Conservation (phyloP, 2,329 filamentous ascomycete genomes). For the Podosphaera xanthii region DNA sequence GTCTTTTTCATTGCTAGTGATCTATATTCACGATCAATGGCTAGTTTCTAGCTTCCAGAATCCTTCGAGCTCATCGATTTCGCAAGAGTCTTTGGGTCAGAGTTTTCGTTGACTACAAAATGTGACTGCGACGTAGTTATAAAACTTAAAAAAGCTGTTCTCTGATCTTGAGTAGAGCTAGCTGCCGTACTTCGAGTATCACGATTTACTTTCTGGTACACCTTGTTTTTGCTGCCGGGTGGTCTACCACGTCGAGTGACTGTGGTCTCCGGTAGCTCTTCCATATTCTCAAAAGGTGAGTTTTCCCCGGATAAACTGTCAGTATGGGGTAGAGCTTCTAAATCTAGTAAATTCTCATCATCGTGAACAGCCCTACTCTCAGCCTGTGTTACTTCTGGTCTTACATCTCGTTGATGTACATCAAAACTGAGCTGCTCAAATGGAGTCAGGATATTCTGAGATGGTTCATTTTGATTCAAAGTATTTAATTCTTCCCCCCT, state of each 20-base stretch:
- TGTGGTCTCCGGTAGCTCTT: not conserved
- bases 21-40: not conserved
- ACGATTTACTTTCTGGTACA: conserved; percentile 1
- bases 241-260: not conserved
- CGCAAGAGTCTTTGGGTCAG: not conserved
- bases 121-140: not conserved
- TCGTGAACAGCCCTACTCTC: not conserved
- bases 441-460: not conserved
- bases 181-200: not conserved
- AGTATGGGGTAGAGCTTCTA: too few relatives aligned
- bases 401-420: not conserved
- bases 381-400: not conserved
- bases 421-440: conserved; percentile 2
- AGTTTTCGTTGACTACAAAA: not conserved
- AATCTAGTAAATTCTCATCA: not conserved
- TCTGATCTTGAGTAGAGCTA: not conserved
- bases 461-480: not conserved
- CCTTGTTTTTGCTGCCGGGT: not conserved
- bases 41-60: not conserved
- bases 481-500: not conserved
- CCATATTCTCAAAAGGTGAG: not conserved
- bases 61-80: not conserved
- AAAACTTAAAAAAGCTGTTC: not conserved
- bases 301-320: too few relatives aligned
- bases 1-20: not conserved